Percentiles rank a stretch among this genome's conserved stretches.
These are phyloP conservation scores for Sporothrix pallida DNA, from an alignment of 2,329 filamentous ascomycete species.

Conservation along the genomic window DNA sequence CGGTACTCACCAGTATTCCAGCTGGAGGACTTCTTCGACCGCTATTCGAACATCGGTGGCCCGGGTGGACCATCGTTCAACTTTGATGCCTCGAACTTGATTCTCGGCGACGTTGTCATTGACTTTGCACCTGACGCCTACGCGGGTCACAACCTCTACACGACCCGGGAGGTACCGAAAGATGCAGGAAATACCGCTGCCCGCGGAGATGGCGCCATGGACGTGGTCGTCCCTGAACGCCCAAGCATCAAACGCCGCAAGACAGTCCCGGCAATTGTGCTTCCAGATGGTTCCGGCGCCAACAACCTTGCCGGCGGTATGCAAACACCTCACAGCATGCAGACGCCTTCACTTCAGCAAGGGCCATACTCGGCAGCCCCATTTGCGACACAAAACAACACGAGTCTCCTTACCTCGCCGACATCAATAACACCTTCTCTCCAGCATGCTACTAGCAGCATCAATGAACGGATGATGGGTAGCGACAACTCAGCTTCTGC, in stretches of 20 bases:
- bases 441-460: not conserved
- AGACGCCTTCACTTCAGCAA: conserved; percentile 40
- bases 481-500: not conserved
- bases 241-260: conserved; percentile 58
- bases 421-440: conserved; percentile 11
- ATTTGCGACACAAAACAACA: not conserved
- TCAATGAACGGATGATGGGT: not conserved
- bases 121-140: conserved; percentile 66
- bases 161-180: conserved; percentile 42
- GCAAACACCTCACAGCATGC: conserved; percentile 42
- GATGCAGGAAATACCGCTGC: conserved; percentile 1
- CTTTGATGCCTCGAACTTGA: conserved; percentile 78
- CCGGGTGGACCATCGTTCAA: conserved; percentile 63
- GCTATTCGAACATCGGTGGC: conserved; percentile 67
- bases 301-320: conserved; percentile 23
- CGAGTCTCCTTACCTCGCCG: not conserved
- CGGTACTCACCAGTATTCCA: conserved; percentile 81
- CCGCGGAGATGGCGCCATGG: conserved; percentile 1
- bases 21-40: conserved; percentile 84
- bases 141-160: conserved; percentile 55
- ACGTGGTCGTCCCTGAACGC: conserved; percentile 41
- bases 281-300: conserved; percentile 32
- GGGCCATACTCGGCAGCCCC: not conserved
- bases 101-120: conserved; percentile 68
- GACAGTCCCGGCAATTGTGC: conserved; percentile 47